Conservation (phyloP, 352 stramenopile genomes). For the Globisporangium spinosum region DNA sequence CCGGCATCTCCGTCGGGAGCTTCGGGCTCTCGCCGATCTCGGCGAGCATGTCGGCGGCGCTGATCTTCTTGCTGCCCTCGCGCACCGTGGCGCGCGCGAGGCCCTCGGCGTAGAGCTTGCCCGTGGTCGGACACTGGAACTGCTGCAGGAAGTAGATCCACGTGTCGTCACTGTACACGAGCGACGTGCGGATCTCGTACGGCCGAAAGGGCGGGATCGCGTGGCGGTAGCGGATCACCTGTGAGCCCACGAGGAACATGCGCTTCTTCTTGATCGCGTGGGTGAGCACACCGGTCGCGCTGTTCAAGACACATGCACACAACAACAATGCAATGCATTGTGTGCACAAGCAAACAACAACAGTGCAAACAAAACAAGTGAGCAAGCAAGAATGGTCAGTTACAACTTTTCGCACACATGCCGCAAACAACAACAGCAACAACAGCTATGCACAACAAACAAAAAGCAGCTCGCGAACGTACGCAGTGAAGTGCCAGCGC, state of each 20-base stretch:
- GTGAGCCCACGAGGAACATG: constrained; percentile 57
- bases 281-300: constrained; percentile 46
- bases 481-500: constrained; percentile 80
- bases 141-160: constrained; percentile 66
- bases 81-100: constrained; percentile 37
- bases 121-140: constrained; percentile 47
- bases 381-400: background rate
- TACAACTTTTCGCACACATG: background rate
- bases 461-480: constrained; percentile 13
- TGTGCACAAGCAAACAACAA: background rate
- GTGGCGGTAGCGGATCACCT: constrained; percentile 58
- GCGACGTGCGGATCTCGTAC: constrained; percentile 57
- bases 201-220: constrained; percentile 48
- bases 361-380: background rate
- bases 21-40: constrained; percentile 24
- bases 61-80: constrained; percentile 21
- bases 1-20: constrained; percentile 34
- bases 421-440: background rate
- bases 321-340: background rate
- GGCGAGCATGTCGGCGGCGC: constrained; percentile 23
- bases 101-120: constrained; percentile 53
- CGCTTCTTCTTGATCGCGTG: constrained; percentile 58
- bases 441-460: background rate
- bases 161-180: constrained; percentile 52
- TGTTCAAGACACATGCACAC: constrained; percentile 12